These are phyloP conservation scores for Rhizopus delemar DNA, from an alignment of 371 early-diverging fungal genomes.

Conservation along the genomic window DNA sequence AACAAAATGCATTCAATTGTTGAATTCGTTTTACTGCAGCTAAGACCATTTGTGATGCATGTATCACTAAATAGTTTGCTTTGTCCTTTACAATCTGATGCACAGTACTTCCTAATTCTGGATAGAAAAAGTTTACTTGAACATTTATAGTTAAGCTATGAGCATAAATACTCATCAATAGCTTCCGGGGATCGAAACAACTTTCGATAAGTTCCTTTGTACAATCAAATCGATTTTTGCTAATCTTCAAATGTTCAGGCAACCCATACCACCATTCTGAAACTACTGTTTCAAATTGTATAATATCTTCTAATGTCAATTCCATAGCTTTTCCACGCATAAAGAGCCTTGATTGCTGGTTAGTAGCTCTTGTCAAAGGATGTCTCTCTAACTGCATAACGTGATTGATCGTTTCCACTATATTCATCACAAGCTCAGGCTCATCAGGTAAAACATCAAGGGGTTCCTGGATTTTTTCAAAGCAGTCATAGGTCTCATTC, in stretches of 20 bases:
- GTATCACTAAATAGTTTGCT: conserved; percentile 4
- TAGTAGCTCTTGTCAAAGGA: not conserved
- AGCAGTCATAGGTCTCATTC: not conserved
- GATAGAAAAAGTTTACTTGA: not conserved
- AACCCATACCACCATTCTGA: conserved; percentile 10
- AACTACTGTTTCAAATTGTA: not conserved
- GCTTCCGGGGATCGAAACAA: not conserved
- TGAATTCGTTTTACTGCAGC: conserved; percentile 2
- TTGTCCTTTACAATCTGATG: conserved; percentile 9
- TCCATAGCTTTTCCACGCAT: not conserved
- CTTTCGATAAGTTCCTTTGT: conserved; percentile 4
- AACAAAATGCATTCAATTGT: conserved; percentile 2
- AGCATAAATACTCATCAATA: not conserved
- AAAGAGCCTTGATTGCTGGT: not conserved
- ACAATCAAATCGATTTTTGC: not conserved
- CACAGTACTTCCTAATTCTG: conserved; percentile 1
- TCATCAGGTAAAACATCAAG: conserved; percentile 7
- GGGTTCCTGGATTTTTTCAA: not conserved
- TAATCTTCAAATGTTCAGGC: conserved; percentile 5
- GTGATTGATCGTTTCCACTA: not conserved
- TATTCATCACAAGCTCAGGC: not conserved
- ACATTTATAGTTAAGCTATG: not conserved
- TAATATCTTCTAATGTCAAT: conserved; percentile 10
- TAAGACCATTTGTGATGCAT: conserved; percentile 11
- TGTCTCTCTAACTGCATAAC: not conserved